Percentiles rank a stretch among this genome's conserved stretches.
Conservation (phyloP, 305 asterid genomes). For the Ilex paraguariensis region DNA sequence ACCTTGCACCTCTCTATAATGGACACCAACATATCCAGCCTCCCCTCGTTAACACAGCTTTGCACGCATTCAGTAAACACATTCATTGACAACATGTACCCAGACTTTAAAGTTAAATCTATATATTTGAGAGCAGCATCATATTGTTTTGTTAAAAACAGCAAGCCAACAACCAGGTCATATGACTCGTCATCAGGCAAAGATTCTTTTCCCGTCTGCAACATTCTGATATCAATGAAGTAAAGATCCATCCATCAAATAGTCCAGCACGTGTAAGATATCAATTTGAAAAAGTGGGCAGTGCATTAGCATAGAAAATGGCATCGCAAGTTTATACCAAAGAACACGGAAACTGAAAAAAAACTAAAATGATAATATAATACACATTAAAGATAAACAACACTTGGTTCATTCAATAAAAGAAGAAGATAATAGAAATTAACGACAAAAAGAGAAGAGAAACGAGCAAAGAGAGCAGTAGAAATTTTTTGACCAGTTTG, state of each 20-base stretch:
- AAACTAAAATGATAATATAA: background rate
- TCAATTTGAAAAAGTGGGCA: background rate
- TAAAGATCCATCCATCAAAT: conserved; percentile 22
- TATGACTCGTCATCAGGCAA: conserved; percentile 72
- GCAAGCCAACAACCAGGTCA: conserved; percentile 64
- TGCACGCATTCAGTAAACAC: conserved; percentile 48
- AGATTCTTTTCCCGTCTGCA: conserved; percentile 57
- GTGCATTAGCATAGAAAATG: conserved; percentile 5
- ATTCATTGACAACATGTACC: conserved; percentile 49
- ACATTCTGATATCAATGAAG: conserved; percentile 57
- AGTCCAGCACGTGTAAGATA: conserved; percentile 10
- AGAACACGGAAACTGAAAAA: background rate
- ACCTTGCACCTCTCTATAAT: conserved; percentile 88
- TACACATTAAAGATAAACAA: background rate
- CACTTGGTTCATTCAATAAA: background rate
- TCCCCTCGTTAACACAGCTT: conserved; percentile 38
- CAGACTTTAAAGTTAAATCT: conserved; percentile 57
- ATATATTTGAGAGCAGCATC: conserved; percentile 57
- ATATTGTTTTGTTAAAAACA: conserved; percentile 36
- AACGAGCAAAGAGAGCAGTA: no score
- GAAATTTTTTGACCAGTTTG: no score
- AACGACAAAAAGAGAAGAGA: no score
- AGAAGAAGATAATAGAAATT: no score
- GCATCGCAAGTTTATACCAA: background rate
- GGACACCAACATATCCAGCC: conserved; percentile 59